A percentile compares a stretch with the other conserved stretches of the same genome.
phyloP scores from a whole-genome alignment of 352 stramenopile genomes.

The Pilasporangium apinafurcum region DNA sequence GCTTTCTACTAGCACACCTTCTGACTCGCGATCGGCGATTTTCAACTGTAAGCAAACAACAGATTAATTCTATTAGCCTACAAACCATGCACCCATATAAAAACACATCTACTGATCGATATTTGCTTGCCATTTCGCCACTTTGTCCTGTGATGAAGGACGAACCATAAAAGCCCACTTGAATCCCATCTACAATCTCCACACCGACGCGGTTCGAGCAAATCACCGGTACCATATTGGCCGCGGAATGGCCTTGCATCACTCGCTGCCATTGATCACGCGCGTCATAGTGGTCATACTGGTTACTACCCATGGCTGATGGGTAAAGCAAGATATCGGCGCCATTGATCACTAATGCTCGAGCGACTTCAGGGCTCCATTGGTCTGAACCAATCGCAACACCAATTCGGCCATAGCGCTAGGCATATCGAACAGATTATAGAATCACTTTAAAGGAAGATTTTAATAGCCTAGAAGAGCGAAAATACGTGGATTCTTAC shows the following conservation, averaged over 20 bases:
- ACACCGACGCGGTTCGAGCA: conserved; percentile 87
- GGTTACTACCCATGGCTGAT: conserved; percentile 80
- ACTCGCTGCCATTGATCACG: conserved; percentile 89
- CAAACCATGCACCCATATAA: not conserved
- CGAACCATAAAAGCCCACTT: conserved; percentile 89
- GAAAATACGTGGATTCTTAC: conserved; percentile 16
- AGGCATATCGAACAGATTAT: too few relatives aligned
- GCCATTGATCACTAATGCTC: conserved; percentile 82
- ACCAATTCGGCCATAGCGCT: conserved; percentile 85
- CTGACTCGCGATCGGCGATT: conserved; percentile 80
- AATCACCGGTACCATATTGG: conserved; percentile 88
- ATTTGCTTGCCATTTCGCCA: conserved; percentile 70
- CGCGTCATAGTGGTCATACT: conserved; percentile 85
- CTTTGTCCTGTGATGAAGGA: conserved; percentile 91
- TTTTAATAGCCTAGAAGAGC: not conserved
- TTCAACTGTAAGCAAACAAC: conserved; percentile 48
- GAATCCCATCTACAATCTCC: conserved; percentile 73
- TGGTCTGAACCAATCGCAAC: conserved; percentile 90
- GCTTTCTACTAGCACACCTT: conserved; percentile 83
- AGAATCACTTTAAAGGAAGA: not conserved
- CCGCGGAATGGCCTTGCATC: conserved; percentile 88
- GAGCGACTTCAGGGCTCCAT: conserved; percentile 90
- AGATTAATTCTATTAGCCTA: not conserved
- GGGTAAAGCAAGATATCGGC: conserved; percentile 84
- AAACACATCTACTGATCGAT: not conserved